Evolutionary conservation across 2,329 filamentous ascomycete genomes (phyloP).

Genomic region (Pseudocercospora vitis): DNA sequence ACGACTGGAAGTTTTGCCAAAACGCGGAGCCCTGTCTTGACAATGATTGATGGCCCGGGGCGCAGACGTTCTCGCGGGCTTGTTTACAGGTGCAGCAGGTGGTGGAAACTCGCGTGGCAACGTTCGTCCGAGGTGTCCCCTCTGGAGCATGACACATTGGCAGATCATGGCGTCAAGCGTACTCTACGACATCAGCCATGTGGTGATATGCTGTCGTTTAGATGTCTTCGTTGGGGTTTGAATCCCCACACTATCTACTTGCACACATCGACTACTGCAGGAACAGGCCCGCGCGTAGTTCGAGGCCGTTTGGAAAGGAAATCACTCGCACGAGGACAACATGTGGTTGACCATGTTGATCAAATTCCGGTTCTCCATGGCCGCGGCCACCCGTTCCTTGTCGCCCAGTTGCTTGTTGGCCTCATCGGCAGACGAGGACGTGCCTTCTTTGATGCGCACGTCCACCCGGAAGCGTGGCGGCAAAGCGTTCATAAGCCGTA

Average conservation of each 20-base stretch:
- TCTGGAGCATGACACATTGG: slow-evolving; percentile 2
- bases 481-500: slow-evolving; percentile 84
- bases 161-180: slow-evolving; percentile 10
- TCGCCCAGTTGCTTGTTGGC: slow-evolving; percentile 96
- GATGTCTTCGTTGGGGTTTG: no score
- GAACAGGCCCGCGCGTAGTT: slow-evolving; percentile 4
- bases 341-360: slow-evolving; percentile 89
- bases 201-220: no score
- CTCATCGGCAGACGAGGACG: slow-evolving; percentile 91
- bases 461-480: slow-evolving; percentile 91
- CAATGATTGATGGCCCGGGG: no score
- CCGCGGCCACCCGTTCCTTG: slow-evolving; percentile 93
- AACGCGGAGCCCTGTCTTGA: no score
- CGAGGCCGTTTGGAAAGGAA: neutral
- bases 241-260: slow-evolving; percentile 12
- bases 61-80: no score
- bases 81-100: no score
- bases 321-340: slow-evolving; percentile 55
- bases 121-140: slow-evolving; percentile 1
- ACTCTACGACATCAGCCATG: slow-evolving; percentile 5
- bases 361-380: slow-evolving; percentile 87
- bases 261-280: slow-evolving; percentile 17
- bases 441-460: slow-evolving; percentile 90
- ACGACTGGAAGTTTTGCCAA: slow-evolving; percentile 1
- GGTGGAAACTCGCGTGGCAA: no score